A percentile compares a stretch with the other conserved stretches of the same genome.
phyloP scores from a whole-genome alignment of 2,329 filamentous ascomycete species.

The Aspergillus bombycis region DNA sequence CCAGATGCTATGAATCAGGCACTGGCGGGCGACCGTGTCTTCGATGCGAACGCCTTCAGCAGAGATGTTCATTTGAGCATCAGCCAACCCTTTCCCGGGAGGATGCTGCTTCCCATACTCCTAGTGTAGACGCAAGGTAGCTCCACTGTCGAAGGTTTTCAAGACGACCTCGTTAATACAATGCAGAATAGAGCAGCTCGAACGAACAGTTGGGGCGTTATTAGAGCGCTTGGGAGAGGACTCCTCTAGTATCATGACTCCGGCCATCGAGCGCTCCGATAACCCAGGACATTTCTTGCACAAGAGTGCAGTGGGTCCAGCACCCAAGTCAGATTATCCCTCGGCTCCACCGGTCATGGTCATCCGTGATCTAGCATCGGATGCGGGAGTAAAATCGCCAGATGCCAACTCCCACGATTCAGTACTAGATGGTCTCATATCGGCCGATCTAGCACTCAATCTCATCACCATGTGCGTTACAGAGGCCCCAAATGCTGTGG shows the following conservation, averaged over 20 bases:
- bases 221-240: conserved; percentile 3
- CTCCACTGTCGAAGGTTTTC: too few relatives aligned
- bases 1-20: conserved; percentile 44
- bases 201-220: conserved; percentile 2
- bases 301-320: not conserved
- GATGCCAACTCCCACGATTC: conserved; percentile 14
- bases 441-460: conserved; percentile 14
- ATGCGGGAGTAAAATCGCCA: conserved; percentile 7
- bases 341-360: conserved; percentile 10
- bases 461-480: conserved; percentile 1
- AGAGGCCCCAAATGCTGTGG: rapidly evolving
- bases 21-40: conserved; percentile 36
- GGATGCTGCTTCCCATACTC: too few relatives aligned
- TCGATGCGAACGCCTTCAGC: conserved; percentile 41
- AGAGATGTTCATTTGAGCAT: conserved; percentile 37
- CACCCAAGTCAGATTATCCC: not conserved
- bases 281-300: not conserved
- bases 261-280: not conserved
- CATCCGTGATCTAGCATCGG: conserved; percentile 11
- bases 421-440: conserved; percentile 23
- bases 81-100: not conserved
- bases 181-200: conserved; percentile 4
- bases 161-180: too few relatives aligned
- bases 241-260: not conserved
- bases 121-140: not conserved